Evolutionary conservation across 1,284 basidiomycete genomes (phyloP), one percentile per base, ranked within the genome.

Genomic region (Cutaneotrichosporon sp.): DNA sequence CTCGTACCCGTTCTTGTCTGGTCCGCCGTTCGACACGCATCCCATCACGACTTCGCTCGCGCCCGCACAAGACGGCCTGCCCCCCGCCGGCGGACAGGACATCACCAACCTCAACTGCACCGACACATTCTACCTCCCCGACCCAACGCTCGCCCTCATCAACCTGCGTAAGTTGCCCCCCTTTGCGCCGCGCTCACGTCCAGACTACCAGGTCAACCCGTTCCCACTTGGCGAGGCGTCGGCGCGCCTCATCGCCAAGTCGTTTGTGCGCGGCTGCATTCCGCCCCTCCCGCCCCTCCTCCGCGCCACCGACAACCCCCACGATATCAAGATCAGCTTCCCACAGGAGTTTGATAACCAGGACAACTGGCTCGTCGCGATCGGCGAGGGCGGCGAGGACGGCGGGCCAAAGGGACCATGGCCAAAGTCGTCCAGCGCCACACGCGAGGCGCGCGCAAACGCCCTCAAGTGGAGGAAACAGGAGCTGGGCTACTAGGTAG

Each of bases 171-270:
- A 68, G 69, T 62, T 13, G 14, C 9, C 34, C 21, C 13, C 30
- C 8, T 41, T 13, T 21, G 21, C 10, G 15, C 18, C 13, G 0
- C 10, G 33, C 39, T 33, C 21, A 51, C 41, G n/a, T 1, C 39
- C 58, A 73, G 72, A 67, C 54, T 73, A 73, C 52, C 67, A 71
- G 60, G 66, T 75, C 37, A 70, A 76, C 17, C 75, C 76, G 8
- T 77, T 78, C 62, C 75, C 76, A 0, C 64, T 78, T 7, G 70
- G 73, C n/a, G 75, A 78, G 58, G 64, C 69, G 1, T 73, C 76
- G 60, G 65, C 71, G 1, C 72, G 74, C 36, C 66, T 76, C 33
- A 66, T 63, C 36, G 58, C 61, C 1, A 48, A 51, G 38, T 47
- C 56, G 20, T 63, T 56, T 38, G 45, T 45, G 13, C 42, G 46